Conservation (phyloP, 2,329 filamentous ascomycete genomes). For the Botryotinia globosa region DNA sequence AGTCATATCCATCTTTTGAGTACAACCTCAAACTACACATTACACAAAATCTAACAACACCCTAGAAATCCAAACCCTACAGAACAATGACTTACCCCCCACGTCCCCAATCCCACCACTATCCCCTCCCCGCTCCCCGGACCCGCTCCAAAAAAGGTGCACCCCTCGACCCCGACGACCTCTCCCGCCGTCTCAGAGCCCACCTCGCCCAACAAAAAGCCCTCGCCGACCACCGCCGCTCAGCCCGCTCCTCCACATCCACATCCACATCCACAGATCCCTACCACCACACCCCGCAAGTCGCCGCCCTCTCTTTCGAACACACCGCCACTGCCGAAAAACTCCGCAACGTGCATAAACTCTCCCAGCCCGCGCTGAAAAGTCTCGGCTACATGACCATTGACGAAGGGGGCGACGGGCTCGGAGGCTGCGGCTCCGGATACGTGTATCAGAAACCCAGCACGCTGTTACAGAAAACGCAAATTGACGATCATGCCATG, state of each 20-base stretch:
- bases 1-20: not conserved
- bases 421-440: not conserved
- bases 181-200: constrained; percentile 50
- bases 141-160: constrained; percentile 35
- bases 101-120: constrained; percentile 15
- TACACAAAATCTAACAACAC: not conserved
- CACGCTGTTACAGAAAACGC: constrained; percentile 27
- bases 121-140: constrained; percentile 21
- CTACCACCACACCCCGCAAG: constrained; percentile 52
- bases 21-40: not conserved
- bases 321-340: constrained; percentile 50
- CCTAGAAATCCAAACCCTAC: constrained; percentile 17
- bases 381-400: constrained; percentile 40
- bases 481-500: constrained; percentile 35
- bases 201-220: constrained; percentile 52
- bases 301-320: constrained; percentile 55
- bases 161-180: constrained; percentile 54
- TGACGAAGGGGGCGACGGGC: constrained; percentile 24
- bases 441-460: constrained; percentile 10
- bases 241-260: constrained; percentile 22
- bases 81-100: constrained; percentile 34
- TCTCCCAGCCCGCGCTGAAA: constrained; percentile 46
- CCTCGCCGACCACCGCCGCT: constrained; percentile 33
- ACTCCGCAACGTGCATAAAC: constrained; percentile 44
- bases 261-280: constrained; percentile 26